A percentile compares a stretch with the other conserved stretches of the same genome.
These are phyloP conservation scores for Boletus subparvulus DNA, from an alignment of 768 basidiomycete species.

Conservation along the genomic window DNA sequence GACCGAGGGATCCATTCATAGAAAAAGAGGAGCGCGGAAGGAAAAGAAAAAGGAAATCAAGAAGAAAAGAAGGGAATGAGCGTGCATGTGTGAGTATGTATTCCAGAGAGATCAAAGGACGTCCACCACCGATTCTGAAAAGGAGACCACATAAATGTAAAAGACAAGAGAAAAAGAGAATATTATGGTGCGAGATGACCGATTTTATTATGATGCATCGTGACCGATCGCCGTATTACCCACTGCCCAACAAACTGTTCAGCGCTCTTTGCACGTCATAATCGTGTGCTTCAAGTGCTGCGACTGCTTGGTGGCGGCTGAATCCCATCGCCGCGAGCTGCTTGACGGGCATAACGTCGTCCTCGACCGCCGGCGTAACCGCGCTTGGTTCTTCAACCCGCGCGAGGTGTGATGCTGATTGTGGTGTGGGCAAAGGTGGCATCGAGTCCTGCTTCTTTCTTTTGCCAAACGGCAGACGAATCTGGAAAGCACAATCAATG, in stretches of 20 bases:
- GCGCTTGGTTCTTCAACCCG: slow-evolving; percentile 45
- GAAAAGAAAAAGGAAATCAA: not conserved
- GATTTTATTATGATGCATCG: slow-evolving; percentile 13
- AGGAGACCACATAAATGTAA: slow-evolving; percentile 14
- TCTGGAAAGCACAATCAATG: slow-evolving; percentile 33
- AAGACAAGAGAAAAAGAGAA: slow-evolving; percentile 4
- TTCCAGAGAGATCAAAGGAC: slow-evolving; percentile 23
- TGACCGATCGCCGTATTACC: slow-evolving; percentile 13
- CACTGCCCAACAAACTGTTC: slow-evolving; percentile 61
- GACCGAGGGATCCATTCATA: slow-evolving; percentile 20
- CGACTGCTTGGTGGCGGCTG: slow-evolving; percentile 74
- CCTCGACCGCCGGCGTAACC: slow-evolving; percentile 55
- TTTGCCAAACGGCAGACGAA: slow-evolving; percentile 77
- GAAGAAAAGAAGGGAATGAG: slow-evolving; percentile 20
- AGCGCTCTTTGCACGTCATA: slow-evolving; percentile 81
- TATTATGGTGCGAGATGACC: slow-evolving; percentile 21
- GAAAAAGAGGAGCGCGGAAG: not conserved
- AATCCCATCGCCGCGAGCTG: slow-evolving; percentile 91
- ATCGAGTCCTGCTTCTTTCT: slow-evolving; percentile 64
- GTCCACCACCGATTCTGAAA: slow-evolving; percentile 16
- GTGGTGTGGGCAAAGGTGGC: slow-evolving; percentile 41
- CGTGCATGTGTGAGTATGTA: slow-evolving; percentile 29
- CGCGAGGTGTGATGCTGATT: slow-evolving; percentile 36
- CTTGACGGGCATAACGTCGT: slow-evolving; percentile 75
- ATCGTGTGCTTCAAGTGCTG: slow-evolving; percentile 78